A percentile compares a stretch with the other conserved stretches of the same genome.
phyloP scores from a whole-genome alignment of 805 yeast species.

The Ogataea methanolica region DNA sequence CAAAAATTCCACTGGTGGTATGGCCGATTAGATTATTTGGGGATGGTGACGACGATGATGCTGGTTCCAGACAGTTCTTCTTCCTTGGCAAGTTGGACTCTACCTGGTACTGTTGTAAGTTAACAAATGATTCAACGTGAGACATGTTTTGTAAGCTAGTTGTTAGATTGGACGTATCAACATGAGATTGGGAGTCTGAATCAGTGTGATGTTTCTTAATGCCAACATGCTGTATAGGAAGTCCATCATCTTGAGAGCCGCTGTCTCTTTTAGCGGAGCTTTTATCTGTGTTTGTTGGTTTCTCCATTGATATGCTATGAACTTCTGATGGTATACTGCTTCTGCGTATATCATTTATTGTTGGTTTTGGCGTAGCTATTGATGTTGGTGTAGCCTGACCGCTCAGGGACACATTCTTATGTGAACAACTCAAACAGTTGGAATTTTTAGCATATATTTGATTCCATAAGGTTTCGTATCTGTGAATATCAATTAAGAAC shows the following conservation, averaged over 20 bases:
- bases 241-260: not conserved
- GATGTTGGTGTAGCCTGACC: not conserved
- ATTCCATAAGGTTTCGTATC: conserved; percentile 18
- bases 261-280: not conserved
- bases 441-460: conserved; percentile 1
- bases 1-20: too few relatives aligned
- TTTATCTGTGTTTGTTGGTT: not conserved
- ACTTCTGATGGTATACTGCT: not conserved
- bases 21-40: too few relatives aligned
- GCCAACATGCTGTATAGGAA: not conserved
- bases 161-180: not conserved
- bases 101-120: not conserved
- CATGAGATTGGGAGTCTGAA: not conserved
- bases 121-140: conserved; percentile 4
- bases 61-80: not conserved
- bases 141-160: conserved; percentile 1
- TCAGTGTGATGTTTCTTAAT: not conserved
- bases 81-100: not conserved
- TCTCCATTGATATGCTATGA: not conserved
- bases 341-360: not conserved
- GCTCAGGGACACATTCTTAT: not conserved
- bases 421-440: conserved; percentile 6
- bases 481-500: conserved; percentile 16
- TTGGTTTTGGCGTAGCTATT: not conserved
- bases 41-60: too few relatives aligned